Percentiles rank a stretch among this genome's conserved stretches.
Evolutionary conservation across 495 filamentous ascomycete species (phyloP).

Genomic region (Antarctomyces pellizariae): DNA sequence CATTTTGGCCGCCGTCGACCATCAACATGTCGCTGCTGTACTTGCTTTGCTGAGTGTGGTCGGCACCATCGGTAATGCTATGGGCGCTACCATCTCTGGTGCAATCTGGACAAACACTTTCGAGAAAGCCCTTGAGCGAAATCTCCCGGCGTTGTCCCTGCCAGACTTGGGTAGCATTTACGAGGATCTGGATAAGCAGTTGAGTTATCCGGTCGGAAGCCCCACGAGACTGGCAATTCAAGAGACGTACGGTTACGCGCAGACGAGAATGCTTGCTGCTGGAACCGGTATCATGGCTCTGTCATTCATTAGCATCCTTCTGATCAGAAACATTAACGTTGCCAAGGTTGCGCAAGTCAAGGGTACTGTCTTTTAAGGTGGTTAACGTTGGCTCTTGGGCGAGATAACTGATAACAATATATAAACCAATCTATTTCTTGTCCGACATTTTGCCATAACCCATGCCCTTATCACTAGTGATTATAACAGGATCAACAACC

Average conservation of each 20-base stretch:
- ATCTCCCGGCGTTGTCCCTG: conserved; percentile 20
- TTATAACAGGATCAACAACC: conserved; percentile 3
- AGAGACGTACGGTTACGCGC: conserved; percentile 28
- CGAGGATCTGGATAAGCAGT: conserved; percentile 22
- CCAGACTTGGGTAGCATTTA: conserved; percentile 30
- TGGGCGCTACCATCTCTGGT: conserved; percentile 26
- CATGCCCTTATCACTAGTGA: not conserved
- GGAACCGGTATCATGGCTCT: conserved; percentile 5
- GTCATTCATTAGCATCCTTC: conserved; percentile 3
- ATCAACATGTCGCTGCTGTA: conserved; percentile 28
- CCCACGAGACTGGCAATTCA: conserved; percentile 28
- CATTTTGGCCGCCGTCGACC: conserved; percentile 26
- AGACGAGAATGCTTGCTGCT: conserved; percentile 29
- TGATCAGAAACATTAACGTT: conserved; percentile 5
- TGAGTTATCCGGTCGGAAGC: conserved; percentile 27
- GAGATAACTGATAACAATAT: conserved; percentile 1
- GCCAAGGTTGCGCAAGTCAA: conserved; percentile 4
- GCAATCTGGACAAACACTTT: conserved; percentile 34
- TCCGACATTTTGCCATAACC: not conserved
- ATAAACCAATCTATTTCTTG: not conserved
- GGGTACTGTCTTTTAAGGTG: conserved; percentile 5
- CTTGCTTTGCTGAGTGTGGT: conserved; percentile 28
- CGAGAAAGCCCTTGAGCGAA: conserved; percentile 16
- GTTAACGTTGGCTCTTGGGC: not conserved
- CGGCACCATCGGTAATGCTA: conserved; percentile 25